Base-by-base conservation (phyloP, 176 grass and related monocot species). In the Phoenix roebelenii region DNA sequence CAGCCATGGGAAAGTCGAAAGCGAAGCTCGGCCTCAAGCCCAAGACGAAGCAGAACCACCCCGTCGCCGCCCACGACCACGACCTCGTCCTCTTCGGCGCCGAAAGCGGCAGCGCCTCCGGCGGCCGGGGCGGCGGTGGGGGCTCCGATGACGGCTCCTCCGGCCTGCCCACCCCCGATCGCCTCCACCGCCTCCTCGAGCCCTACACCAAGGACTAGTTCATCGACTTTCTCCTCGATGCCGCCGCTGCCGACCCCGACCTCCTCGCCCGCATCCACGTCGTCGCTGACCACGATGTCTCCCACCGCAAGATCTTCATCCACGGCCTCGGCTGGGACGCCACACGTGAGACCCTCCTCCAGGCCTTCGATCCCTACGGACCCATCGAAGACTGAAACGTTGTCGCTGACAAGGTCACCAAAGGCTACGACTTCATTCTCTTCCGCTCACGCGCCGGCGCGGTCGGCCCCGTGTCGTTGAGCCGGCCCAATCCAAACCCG, bases 281-380 rank as follows among this genome's bases (percentile, higher is more conserved):
- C 28, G 73, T 62, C 48, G 80, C 77, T 18, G 83, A 84, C 57
- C 63, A 65, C 7, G 69, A 82, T 10, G 73, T 59, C 24, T 64
- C 77, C 22, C 89, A 84, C 74, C 59, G 77, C 60, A 72, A 74
- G 54, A n/a, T 87, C 60, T 93, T 93, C 58, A 77, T 93, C 65
- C 83, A 87, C 58, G 74, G 83, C 51, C 76, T 88, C 0, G 54
- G 80, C 29, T 80, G 74, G 49, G 74, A 71, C 49, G 54, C 78
- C 58, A 64, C 76, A 5, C 18, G 16, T 3, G 59, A 72, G 24
- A 60, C 69, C 16, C 68, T 95, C 51, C 22, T 60, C 0, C 29
- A 23, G 0, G 67, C 70, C 0, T 82, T 94, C 60, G 69, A 74
- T 28, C 6, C 30, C 20, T 93, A 74, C 51, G 77, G 80, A 7